These are phyloP conservation scores for Tillandsia leiboldiana DNA, from an alignment of 176 grass and related monocot genomes.

Conservation along the genomic window DNA sequence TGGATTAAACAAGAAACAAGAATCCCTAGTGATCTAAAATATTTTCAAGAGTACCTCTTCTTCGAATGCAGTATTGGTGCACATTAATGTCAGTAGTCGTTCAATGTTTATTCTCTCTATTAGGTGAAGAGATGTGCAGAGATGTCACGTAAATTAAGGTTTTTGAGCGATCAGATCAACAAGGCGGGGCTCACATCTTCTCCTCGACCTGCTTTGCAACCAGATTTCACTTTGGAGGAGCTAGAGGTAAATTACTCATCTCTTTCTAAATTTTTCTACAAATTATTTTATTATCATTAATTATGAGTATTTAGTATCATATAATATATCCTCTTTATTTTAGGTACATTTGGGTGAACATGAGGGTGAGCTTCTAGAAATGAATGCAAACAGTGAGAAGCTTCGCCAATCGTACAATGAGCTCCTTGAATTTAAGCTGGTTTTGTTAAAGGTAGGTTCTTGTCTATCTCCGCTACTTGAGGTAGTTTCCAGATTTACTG, in stretches of 20 bases:
- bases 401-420: slow-evolving; percentile 84
- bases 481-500: not conserved
- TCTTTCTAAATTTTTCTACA: not conserved
- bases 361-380: slow-evolving; percentile 91
- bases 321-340: slow-evolving; percentile 11
- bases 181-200: slow-evolving; percentile 62
- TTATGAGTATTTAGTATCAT: not conserved
- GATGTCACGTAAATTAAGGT: slow-evolving; percentile 89
- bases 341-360: slow-evolving; percentile 77
- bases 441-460: slow-evolving; percentile 94
- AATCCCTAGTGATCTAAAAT: too few species aligned
- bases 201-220: slow-evolving; percentile 55
- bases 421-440: slow-evolving; percentile 97
- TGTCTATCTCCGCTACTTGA: slow-evolving; percentile 8
- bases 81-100: not conserved
- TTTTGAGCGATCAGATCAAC: slow-evolving; percentile 83
- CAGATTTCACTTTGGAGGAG: slow-evolving; percentile 88
- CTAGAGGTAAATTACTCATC: slow-evolving; percentile 53
- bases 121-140: slow-evolving; percentile 93
- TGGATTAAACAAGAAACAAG: not conserved
- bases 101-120: not conserved
- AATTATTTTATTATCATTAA: slow-evolving; percentile 2
- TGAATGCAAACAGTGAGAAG: slow-evolving; percentile 83
- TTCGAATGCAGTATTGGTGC: too few species aligned
- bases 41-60: too few species aligned